These are phyloP conservation scores for Crithidia expoeki DNA, from an alignment of 208 protist species.

Conservation along the genomic window DNA sequence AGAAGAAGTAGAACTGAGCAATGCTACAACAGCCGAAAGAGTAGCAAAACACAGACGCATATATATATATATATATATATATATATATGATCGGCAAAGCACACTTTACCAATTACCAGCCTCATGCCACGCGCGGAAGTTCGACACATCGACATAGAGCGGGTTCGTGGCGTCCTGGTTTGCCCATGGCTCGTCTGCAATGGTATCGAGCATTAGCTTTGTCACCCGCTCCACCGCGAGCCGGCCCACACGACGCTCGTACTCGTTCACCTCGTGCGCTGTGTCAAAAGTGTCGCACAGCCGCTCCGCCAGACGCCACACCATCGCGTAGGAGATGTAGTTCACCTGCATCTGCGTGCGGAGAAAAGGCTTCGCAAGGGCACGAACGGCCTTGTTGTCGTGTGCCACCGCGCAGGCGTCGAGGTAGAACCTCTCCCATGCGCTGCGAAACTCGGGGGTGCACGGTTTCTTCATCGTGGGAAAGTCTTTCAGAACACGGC, in stretches of 20 bases:
- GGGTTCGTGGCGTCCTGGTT: conserved; percentile 75
- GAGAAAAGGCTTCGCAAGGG: conserved; percentile 71
- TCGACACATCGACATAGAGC: conserved; percentile 73
- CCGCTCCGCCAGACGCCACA: conserved; percentile 88
- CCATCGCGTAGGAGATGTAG: conserved; percentile 83
- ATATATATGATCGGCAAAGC: background rate
- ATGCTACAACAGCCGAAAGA: no score
- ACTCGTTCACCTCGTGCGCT: conserved; percentile 34
- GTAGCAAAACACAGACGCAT: background rate
- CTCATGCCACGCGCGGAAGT: conserved; percentile 90
- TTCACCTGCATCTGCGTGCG: conserved; percentile 76
- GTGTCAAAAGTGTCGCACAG: conserved; percentile 65
- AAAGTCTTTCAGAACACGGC: conserved; percentile 76
- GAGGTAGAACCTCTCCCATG: conserved; percentile 79
- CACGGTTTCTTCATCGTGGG: conserved; percentile 77
- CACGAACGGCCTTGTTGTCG: conserved; percentile 69
- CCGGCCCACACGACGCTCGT: conserved; percentile 59
- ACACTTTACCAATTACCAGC: conserved; percentile 78
- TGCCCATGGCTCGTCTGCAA: conserved; percentile 86
- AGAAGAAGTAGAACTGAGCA: no score
- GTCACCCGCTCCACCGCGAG: conserved; percentile 84
- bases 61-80: background rate
- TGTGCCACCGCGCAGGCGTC: conserved; percentile 67
- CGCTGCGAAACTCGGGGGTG: conserved; percentile 55
- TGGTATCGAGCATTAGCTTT: conserved; percentile 88